Conservation (phyloP, 2,329 filamentous ascomycete genomes). For the Didymellaceae sp. region DNA sequence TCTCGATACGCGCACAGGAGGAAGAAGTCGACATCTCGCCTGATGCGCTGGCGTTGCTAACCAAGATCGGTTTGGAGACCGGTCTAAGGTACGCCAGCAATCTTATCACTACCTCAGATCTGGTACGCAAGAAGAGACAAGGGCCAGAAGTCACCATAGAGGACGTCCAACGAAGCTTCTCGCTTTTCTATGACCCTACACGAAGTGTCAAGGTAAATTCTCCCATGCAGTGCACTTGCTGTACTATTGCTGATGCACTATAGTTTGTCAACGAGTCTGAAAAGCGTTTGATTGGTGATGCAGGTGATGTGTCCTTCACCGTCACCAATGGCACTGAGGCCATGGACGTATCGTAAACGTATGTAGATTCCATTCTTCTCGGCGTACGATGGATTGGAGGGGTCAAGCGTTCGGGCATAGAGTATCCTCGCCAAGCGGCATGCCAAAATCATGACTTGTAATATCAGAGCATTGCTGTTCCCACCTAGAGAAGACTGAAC, state of each 20-base stretch:
- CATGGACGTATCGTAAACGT: slow-evolving; percentile 68
- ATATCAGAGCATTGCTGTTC: slow-evolving; percentile 3
- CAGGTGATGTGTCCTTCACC: slow-evolving; percentile 76
- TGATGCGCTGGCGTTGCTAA: slow-evolving; percentile 88
- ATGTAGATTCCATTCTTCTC: slow-evolving; percentile 8
- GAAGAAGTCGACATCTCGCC: slow-evolving; percentile 92
- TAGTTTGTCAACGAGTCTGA: slow-evolving; percentile 86
- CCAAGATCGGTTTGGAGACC: slow-evolving; percentile 93
- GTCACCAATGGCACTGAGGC: slow-evolving; percentile 64
- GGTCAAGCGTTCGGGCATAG: slow-evolving; percentile 31
- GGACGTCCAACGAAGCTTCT: slow-evolving; percentile 92
- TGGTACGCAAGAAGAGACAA: slow-evolving; percentile 84
- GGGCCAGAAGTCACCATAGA: slow-evolving; percentile 82
- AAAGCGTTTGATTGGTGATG: slow-evolving; percentile 88
- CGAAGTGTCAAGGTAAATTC: slow-evolving; percentile 74
- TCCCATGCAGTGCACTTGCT: not conserved
- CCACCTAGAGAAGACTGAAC: not conserved
- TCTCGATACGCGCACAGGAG: slow-evolving; percentile 90
- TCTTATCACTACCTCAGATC: slow-evolving; percentile 91
- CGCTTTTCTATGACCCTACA: slow-evolving; percentile 88
- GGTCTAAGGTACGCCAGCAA: slow-evolving; percentile 97
- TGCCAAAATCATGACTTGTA: slow-evolving; percentile 18
- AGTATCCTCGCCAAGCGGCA: slow-evolving; percentile 7
- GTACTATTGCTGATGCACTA: slow-evolving; percentile 23
- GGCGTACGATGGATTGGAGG: slow-evolving; percentile 32